Conservation (phyloP, 179 eudicot species). For the Silene vulgaris region DNA sequence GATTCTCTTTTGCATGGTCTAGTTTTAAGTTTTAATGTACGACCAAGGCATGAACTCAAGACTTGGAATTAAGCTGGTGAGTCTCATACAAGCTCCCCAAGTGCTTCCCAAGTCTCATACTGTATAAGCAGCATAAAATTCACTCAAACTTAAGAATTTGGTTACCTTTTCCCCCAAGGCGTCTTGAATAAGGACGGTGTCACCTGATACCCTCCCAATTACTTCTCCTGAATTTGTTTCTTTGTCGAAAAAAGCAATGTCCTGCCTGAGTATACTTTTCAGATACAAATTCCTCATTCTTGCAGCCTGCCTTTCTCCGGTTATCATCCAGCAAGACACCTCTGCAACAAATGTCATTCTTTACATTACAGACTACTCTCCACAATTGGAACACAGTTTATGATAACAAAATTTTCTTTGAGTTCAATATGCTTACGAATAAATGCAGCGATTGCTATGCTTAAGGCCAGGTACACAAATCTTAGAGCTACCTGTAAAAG, state of each 20-base stretch:
- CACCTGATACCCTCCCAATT: slow-evolving; percentile 51
- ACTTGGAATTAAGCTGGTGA: background rate
- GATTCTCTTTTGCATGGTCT: background rate
- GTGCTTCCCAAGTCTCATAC: background rate
- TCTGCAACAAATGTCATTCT: slow-evolving; percentile 28
- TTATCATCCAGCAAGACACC: slow-evolving; percentile 66
- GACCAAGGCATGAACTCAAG: background rate
- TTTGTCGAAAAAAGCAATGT: slow-evolving; percentile 55
- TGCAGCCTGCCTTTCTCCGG: slow-evolving; percentile 66
- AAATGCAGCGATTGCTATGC: slow-evolving; percentile 57
- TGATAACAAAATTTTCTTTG: background rate
- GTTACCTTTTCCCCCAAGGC: slow-evolving; percentile 70
- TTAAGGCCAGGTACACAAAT: slow-evolving; percentile 68
- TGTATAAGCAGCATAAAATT: too few relatives aligned
- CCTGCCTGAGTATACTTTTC: slow-evolving; percentile 54
- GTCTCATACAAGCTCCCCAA: background rate
- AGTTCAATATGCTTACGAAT: slow-evolving; percentile 54
- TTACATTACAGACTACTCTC: background rate
- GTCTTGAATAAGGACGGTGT: slow-evolving; percentile 56
- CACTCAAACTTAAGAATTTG: background rate
- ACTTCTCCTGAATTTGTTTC: slow-evolving; percentile 59
- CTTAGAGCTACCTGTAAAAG: slow-evolving; percentile 51
- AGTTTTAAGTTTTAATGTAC: background rate
- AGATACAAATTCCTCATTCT: slow-evolving; percentile 53
- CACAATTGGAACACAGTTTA: background rate